These are phyloP conservation scores for Daldinia loculata DNA, from an alignment of 495 filamentous ascomycete species.

Conservation along the genomic window DNA sequence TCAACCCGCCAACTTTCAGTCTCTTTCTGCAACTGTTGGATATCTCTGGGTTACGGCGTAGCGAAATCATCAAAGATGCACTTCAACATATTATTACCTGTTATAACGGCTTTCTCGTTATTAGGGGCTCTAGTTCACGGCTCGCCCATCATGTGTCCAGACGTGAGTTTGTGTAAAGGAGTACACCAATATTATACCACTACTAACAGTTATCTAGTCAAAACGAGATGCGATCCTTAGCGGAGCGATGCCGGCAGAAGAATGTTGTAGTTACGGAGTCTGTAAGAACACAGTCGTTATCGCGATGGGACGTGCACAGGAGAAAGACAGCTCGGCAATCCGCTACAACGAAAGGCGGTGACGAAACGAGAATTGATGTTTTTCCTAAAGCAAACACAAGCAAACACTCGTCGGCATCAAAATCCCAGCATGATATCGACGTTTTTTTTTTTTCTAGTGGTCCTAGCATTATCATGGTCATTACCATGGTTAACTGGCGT, in stretches of 20 bases:
- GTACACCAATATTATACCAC: neutral
- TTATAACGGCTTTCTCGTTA: constrained; percentile 27
- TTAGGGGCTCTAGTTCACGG: constrained; percentile 34
- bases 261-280: constrained; percentile 60
- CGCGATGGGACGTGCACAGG: constrained; percentile 39
- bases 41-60: constrained; percentile 13
- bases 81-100: constrained; percentile 36
- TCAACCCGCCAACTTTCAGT: constrained; percentile 8
- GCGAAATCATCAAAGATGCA: constrained; percentile 34
- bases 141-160: constrained; percentile 50
- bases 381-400: neutral
- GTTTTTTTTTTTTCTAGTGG: constrained; percentile 25
- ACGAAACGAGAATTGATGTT: constrained; percentile 18
- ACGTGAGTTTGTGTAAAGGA: constrained; percentile 42
- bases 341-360: constrained; percentile 35
- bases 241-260: constrained; percentile 54
- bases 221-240: constrained; percentile 58
- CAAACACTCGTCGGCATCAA: constrained; percentile 6
- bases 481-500: constrained; percentile 23
- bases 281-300: constrained; percentile 59
- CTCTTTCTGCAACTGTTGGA: neutral
- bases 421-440: constrained; percentile 34
- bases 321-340: constrained; percentile 31
- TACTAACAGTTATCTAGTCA: constrained; percentile 43
- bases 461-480: constrained; percentile 25